Base-by-base conservation (phyloP, 164 flowering plant species). In the Hamamelis virginiana region DNA sequence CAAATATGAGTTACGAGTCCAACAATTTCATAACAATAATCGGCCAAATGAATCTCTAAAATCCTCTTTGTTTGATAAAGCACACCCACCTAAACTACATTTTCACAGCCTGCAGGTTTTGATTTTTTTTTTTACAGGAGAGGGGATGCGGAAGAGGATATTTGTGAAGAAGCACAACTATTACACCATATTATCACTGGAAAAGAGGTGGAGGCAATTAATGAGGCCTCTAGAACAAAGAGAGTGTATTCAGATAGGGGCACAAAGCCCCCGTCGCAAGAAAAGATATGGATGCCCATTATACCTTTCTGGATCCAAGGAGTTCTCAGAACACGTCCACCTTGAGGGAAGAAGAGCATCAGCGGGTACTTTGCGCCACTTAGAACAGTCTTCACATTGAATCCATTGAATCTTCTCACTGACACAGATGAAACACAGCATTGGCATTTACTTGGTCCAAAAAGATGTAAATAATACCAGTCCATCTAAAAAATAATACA, bases 271-370 rank as follows among this genome's bases (percentile, higher is more conserved):
- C 4, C 19, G 19, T 28, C 16, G 51, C 23, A 1, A 14, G 26
- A 9, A 16, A 15, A 48, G 19, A 55, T 25, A 33, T 19, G 41
- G 56, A 15, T 28, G n/a, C 26, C 12, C 18, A 16, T 9, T 38
- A 18, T 74, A 93, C 98, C 98, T 91, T 68, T 84, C 84, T 55
- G 80, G 77, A 77, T 91, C 92, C 89, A 89, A 88, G 5, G 66
- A 69, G 68, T 91, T 93, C 43, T 78, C 77, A 57, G 89, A 79
- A 77, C 98, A 93, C 27, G 81, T 84, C 92, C 91, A 90, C 67
- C 75, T 85, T 64, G 83, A 82, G 28, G 88, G 86, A 67, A 86
- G 86, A 71, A 76, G 80, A 60, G 78, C 82, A 79, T 77, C 71
- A 22, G 71, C 75, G 43, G 90, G 92, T 60, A 88, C 59, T 70